Conservation (phyloP, 805 yeast genomes). For the Pichia cephalocereana region DNA sequence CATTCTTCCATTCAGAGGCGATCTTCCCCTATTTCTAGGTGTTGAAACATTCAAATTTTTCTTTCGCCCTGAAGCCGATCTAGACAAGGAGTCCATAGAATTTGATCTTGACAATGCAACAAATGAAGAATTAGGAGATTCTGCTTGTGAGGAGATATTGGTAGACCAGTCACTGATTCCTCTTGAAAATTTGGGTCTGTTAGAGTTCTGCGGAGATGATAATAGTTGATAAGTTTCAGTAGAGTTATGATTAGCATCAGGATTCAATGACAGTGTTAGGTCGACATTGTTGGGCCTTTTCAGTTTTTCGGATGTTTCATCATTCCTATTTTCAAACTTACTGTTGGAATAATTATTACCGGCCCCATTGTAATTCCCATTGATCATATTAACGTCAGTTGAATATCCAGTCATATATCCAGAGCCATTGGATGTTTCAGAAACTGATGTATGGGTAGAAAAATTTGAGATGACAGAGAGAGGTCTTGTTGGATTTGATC, state of each 20-base stretch:
- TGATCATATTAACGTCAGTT: slow-evolving; percentile 19
- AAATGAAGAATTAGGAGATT: slow-evolving; percentile 27
- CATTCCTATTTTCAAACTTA: background rate
- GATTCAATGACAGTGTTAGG: background rate
- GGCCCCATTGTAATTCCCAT: background rate
- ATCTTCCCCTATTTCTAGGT: slow-evolving; percentile 22
- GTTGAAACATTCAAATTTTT: slow-evolving; percentile 6
- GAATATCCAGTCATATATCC: slow-evolving; percentile 30
- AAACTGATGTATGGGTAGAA: slow-evolving; percentile 38
- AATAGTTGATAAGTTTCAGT: background rate
- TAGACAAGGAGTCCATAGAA: slow-evolving; percentile 27
- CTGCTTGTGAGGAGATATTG: slow-evolving; percentile 18
- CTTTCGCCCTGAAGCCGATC: slow-evolving; percentile 19
- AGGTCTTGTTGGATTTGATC: slow-evolving; percentile 31
- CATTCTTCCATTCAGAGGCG: slow-evolving; percentile 23
- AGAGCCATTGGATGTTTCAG: slow-evolving; percentile 42
- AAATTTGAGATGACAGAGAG: slow-evolving; percentile 43
- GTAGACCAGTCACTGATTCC: slow-evolving; percentile 28
- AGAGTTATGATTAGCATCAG: background rate
- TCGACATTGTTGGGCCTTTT: background rate
- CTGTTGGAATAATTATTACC: background rate
- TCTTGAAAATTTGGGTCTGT: slow-evolving; percentile 20
- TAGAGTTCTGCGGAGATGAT: slow-evolving; percentile 5
- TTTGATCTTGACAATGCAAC: slow-evolving; percentile 26
- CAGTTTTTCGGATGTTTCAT: background rate